Evolutionary conservation across 768 basidiomycete genomes (phyloP), one percentile per base, ranked within the genome.

Genomic region (Tricholoma sp.): DNA sequence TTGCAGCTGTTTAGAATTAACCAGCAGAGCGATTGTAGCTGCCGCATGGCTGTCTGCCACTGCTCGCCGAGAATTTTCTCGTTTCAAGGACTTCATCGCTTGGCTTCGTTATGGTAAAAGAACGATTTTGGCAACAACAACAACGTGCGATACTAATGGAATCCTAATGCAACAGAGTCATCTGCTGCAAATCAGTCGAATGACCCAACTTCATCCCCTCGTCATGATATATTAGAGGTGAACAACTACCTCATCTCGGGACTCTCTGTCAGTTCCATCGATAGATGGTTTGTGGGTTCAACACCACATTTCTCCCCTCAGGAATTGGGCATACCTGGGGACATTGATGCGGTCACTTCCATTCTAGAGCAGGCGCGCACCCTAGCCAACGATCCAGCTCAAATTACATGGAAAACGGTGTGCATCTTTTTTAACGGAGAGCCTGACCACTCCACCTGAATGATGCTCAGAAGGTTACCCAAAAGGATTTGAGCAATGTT

Each of bases 181-280:
- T 68, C 72, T 55, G 77, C 79, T 55, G 73, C 76, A 56, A 85
- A 82, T 64, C 71, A 80, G 34, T 68, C 76, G 48, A 74, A 72
- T 58, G 88, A 89, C 51, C 69, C 73, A 50, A 78, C 72, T 58
- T 70, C 71, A 54, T 73, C 77, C 50, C 72, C 80, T 33, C 79
- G 83, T 55, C 83, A 90, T 65, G 91, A 93, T 68, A 78, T 86
- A 58, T 75, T 91, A 52, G 88, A 91, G 75, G 90, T 89, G 52
- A 89, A 89, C 67, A 81, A 84, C 61, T 93, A 93, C 68, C 76
- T 93, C 63, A 82, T 81, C 62, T 82, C 81, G 42, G 88, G 90
- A 49, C 78, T 93, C 44, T 74, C 79, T 52, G 73, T 75, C 53
- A 91, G 87, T 68, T 72, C 77, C 50, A 81, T 93, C 70, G 90